These are phyloP conservation scores for Gynandropsis gynandra DNA, from an alignment of 345 rosid genomes.

Conservation along the genomic window DNA sequence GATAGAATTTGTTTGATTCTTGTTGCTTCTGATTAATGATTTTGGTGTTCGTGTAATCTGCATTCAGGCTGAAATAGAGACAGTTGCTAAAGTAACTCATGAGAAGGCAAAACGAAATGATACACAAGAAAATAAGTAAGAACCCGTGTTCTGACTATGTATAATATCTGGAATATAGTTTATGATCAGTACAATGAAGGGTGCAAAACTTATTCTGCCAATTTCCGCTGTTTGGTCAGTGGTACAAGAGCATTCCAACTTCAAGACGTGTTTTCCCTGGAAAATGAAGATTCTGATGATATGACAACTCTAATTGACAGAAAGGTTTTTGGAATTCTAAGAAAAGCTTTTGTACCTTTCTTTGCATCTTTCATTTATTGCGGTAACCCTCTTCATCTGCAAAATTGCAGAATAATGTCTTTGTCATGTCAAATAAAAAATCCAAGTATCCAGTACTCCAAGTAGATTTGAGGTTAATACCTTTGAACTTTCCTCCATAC, in stretches of 20 bases:
- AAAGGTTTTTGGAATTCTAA: conserved; percentile 40
- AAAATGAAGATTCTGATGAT: conserved; percentile 93
- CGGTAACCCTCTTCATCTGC: conserved; percentile 19
- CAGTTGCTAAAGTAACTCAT: conserved; percentile 89
- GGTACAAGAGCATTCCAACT: conserved; percentile 77
- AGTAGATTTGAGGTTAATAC: conserved; percentile 83
- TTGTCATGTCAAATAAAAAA: conserved; percentile 97
- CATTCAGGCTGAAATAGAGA: conserved; percentile 80
- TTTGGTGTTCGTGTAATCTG: conserved; percentile 10
- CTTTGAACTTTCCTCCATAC: conserved; percentile 6
- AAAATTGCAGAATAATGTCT: conserved; percentile 69
- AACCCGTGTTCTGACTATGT: conserved; percentile 6
- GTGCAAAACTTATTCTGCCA: not conserved
- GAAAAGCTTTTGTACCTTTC: not conserved
- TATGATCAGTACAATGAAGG: not conserved
- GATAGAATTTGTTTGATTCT: not conserved
- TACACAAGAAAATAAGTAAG: conserved; percentile 65
- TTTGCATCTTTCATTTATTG: conserved; percentile 5
- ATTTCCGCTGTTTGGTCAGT: conserved; percentile 29
- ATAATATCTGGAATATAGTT: not conserved
- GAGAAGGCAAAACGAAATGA: conserved; percentile 79
- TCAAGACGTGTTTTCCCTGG: conserved; percentile 88
- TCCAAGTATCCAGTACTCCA: conserved; percentile 97
- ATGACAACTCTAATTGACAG: conserved; percentile 83
- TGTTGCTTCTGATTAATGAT: conserved; percentile 3